Evolutionary conservation across 345 rosid genomes (phyloP).

Genomic region (Garcia nutans): DNA sequence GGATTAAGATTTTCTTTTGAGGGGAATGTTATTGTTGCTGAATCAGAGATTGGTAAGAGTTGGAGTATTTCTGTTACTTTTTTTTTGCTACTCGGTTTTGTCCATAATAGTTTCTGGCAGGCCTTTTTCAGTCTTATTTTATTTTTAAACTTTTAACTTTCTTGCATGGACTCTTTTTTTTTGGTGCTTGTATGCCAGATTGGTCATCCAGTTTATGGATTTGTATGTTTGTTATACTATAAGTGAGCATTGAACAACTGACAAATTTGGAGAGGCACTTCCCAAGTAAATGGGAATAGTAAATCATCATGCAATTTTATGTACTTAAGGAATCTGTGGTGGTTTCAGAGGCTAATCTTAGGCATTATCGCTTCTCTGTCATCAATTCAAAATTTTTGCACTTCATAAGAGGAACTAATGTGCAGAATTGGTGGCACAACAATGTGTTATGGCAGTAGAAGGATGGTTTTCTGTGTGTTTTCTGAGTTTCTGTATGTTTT

Average conservation of each 20-base stretch:
- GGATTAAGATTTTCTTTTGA: constrained; percentile 74
- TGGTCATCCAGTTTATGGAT: not conserved
- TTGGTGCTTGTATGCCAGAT: not conserved
- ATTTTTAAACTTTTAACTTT: not conserved
- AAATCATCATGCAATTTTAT: not conserved
- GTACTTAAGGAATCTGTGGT: not conserved
- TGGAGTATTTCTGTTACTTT: constrained; percentile 4
- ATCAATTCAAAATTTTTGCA: not conserved
- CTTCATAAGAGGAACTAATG: not conserved
- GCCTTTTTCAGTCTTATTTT: not conserved
- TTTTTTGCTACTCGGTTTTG: not conserved
- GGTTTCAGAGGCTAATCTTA: not conserved
- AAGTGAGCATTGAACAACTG: not conserved
- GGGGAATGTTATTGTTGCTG: constrained; percentile 53
- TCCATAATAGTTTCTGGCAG: not conserved
- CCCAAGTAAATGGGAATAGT: not conserved
- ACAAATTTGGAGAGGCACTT: not conserved
- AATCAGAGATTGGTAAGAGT: constrained; percentile 47
- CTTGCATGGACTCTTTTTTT: not conserved
- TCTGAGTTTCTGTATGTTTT: not conserved
- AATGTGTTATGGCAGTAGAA: not conserved
- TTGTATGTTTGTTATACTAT: not conserved
- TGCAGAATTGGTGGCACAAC: not conserved
- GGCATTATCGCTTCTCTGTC: not conserved
- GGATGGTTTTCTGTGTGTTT: not conserved